phyloP scores from a whole-genome alignment of 306 rosid genomes.

The Crataegus laevigata region DNA sequence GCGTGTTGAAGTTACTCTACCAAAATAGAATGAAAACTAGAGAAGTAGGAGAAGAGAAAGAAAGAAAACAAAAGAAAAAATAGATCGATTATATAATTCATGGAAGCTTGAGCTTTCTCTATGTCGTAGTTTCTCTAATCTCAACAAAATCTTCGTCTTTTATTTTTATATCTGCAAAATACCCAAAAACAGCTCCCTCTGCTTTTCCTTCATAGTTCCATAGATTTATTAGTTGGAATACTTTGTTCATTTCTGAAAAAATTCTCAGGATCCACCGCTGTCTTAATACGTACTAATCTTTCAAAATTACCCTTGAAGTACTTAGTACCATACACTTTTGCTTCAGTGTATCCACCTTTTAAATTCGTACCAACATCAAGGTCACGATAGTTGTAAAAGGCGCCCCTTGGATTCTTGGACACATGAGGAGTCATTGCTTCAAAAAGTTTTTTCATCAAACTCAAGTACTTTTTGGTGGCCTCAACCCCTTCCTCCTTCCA shows the following conservation, averaged over 20 bases:
- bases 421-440: slow-evolving; percentile 49
- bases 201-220: not conserved
- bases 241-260: slow-evolving; percentile 37
- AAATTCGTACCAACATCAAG: slow-evolving; percentile 43
- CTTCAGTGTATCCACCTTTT: not conserved
- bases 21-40: no score
- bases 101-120: no score
- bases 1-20: no score
- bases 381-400: slow-evolving; percentile 48
- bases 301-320: slow-evolving; percentile 27
- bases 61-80: no score
- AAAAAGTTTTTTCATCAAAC: slow-evolving; percentile 19
- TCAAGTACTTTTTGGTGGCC: slow-evolving; percentile 13
- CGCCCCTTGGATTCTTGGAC: slow-evolving; percentile 55
- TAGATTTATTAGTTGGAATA: slow-evolving; percentile 12
- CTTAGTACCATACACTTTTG: slow-evolving; percentile 21
- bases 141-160: not conserved
- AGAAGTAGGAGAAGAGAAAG: no score
- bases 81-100: no score
- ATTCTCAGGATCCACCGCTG: slow-evolving; percentile 25
- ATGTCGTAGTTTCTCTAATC: not conserved
- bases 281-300: slow-evolving; percentile 20
- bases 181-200: not conserved
- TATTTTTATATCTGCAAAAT: not conserved
- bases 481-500: slow-evolving; percentile 37